phyloP scores from a whole-genome alignment of 2,329 filamentous ascomycete genomes.

The Fusarium napiforme region DNA sequence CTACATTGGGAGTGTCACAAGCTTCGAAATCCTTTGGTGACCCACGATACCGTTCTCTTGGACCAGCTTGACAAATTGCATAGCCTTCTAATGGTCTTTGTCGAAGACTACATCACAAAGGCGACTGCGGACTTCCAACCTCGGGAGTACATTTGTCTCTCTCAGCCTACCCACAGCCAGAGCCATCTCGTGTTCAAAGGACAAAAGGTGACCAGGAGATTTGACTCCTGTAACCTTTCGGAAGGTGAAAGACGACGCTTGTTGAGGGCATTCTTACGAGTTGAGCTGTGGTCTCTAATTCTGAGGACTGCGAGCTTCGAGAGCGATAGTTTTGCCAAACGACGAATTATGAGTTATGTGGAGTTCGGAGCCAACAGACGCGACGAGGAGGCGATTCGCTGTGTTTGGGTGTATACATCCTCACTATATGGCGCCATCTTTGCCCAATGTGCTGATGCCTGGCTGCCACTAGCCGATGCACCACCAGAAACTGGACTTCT shows the following conservation, averaged over 20 bases:
- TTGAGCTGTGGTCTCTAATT: background rate
- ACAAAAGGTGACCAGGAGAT: background rate
- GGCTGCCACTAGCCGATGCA: conserved; percentile 8
- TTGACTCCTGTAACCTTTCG: conserved; percentile 5
- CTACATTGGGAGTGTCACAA: background rate
- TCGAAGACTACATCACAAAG: conserved; percentile 33
- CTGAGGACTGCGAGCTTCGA: background rate
- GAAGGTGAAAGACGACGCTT: background rate
- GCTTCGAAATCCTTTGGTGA: conserved; percentile 10
- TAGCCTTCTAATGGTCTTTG: conserved; percentile 11
- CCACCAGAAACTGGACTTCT: background rate
- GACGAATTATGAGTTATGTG: background rate
- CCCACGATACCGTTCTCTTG: background rate
- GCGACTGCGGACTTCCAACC: conserved; percentile 22
- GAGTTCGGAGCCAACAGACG: background rate
- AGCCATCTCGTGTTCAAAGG: conserved; percentile 9
- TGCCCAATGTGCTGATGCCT: conserved; percentile 17
- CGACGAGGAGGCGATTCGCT: background rate
- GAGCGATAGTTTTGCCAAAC: background rate
- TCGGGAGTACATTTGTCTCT: conserved; percentile 31
- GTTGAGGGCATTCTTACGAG: background rate
- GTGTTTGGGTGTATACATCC: conserved; percentile 7
- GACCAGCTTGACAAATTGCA: conserved; percentile 8
- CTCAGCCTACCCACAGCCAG: background rate
- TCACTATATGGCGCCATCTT: conserved; percentile 28